A percentile compares a stretch with the other conserved stretches of the same genome.
Evolutionary conservation across 352 stramenopile species (phyloP).

Genomic region (Phytophthora crassamura): DNA sequence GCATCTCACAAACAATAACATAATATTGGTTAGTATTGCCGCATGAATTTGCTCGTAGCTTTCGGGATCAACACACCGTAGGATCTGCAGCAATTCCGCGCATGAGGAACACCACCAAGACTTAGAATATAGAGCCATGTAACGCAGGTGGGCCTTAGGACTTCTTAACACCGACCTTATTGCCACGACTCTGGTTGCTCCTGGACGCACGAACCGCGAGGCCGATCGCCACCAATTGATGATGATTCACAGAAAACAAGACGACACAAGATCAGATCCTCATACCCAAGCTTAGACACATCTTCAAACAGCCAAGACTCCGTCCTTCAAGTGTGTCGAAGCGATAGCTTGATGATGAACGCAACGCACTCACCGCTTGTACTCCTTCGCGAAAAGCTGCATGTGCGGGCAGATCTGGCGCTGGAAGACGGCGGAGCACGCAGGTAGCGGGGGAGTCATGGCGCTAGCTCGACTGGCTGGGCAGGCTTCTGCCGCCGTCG

Average conservation of each 20-base stretch:
- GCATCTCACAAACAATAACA: no score
- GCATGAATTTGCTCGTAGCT: background rate
- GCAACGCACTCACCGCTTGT: slow-evolving; percentile 48
- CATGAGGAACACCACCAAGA: background rate
- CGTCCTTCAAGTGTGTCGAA: background rate
- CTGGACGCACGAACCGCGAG: slow-evolving; percentile 4
- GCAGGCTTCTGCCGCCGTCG: no score
- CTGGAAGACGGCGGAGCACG: slow-evolving; percentile 42
- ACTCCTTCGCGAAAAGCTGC: slow-evolving; percentile 47
- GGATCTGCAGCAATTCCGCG: background rate
- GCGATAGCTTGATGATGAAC: background rate
- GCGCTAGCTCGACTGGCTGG: no score
- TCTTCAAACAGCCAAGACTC: background rate
- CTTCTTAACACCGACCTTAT: slow-evolving; percentile 19
- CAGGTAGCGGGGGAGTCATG: background rate
- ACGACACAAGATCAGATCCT: background rate
- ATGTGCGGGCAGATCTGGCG: slow-evolving; percentile 36
- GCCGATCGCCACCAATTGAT: background rate
- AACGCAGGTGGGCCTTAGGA: background rate
- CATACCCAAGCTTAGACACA: no score
- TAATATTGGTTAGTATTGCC: background rate
- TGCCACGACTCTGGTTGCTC: slow-evolving; percentile 39
- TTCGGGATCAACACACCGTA: background rate
- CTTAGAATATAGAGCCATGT: background rate
- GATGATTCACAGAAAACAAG: background rate